These are phyloP conservation scores for Neofusicoccum sp. DNA, from an alignment of 2,329 filamentous ascomycete genomes.

Conservation along the genomic window DNA sequence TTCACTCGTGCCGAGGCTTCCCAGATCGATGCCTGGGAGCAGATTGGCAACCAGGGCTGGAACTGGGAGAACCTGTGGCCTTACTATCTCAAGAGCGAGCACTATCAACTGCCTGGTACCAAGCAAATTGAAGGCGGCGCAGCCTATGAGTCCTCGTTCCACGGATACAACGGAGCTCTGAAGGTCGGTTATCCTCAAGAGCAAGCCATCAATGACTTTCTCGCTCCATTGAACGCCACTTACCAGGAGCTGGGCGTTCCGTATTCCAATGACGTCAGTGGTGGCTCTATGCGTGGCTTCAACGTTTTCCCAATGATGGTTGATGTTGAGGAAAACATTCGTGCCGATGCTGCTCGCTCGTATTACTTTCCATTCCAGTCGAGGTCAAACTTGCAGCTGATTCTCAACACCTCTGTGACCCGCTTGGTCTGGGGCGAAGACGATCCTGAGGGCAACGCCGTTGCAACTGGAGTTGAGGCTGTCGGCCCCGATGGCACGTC, in stretches of 20 bases:
- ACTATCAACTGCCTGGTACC: constrained; percentile 29
- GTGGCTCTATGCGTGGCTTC: constrained; percentile 32
- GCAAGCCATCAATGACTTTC: constrained; percentile 9
- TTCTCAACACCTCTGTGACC: constrained; percentile 44
- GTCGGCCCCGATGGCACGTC: background rate
- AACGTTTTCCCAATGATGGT: constrained; percentile 43
- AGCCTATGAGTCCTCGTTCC: constrained; percentile 23
- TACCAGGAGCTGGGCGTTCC: constrained; percentile 27
- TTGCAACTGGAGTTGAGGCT: constrained; percentile 20
- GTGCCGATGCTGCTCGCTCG: constrained; percentile 49
- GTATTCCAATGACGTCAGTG: constrained; percentile 28
- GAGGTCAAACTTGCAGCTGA: constrained; percentile 43
- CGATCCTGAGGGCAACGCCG: constrained; percentile 22
- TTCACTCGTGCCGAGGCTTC: constrained; percentile 33
- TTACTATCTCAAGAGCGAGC: constrained; percentile 39
- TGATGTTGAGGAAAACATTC: constrained; percentile 36
- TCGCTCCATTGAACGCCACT: constrained; percentile 21
- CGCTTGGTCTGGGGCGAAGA: constrained; percentile 37
- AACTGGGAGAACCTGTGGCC: constrained; percentile 33
- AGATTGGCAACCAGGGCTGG: constrained; percentile 40
- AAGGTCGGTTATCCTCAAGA: constrained; percentile 20
- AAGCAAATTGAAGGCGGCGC: constrained; percentile 28
- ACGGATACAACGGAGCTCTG: constrained; percentile 27
- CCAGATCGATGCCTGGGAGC: constrained; percentile 41
- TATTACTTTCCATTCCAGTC: constrained; percentile 45